These are phyloP conservation scores for Arthrobotrys iridis DNA, from an alignment of 2,329 filamentous ascomycete species.

Conservation along the genomic window DNA sequence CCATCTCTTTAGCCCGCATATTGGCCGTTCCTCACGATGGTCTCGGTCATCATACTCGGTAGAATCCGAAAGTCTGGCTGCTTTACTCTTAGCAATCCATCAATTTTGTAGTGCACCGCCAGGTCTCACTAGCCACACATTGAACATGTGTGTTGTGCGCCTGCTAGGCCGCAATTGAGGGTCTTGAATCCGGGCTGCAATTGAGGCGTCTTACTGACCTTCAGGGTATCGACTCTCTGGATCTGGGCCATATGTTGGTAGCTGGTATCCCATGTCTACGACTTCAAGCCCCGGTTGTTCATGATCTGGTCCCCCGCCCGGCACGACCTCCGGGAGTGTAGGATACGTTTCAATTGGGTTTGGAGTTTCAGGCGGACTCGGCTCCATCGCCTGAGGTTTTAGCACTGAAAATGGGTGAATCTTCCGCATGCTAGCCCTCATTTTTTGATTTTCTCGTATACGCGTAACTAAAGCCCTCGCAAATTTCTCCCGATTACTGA, in stretches of 20 bases:
- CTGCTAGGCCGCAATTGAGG: no score
- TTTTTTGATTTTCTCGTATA: background rate
- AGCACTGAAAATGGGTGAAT: constrained; percentile 34
- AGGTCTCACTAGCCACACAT: no score
- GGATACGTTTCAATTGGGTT: constrained; percentile 21
- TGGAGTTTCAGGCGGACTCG: constrained; percentile 25
- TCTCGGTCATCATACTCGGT: constrained; percentile 1
- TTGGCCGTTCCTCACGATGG: background rate
- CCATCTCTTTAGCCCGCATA: constrained; percentile 42
- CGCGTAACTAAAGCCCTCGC: background rate
- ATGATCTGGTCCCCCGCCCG: constrained; percentile 20
- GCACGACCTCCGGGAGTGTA: constrained; percentile 33
- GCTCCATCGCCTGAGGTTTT: constrained; percentile 15
- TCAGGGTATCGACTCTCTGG: background rate
- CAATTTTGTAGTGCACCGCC: no score
- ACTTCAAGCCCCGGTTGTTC: constrained; percentile 36
- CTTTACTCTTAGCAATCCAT: background rate
- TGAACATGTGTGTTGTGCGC: no score
- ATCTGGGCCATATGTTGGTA: constrained; percentile 15
- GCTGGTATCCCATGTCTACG: constrained; percentile 14
- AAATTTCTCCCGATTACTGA: no score
- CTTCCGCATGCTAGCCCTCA: constrained; percentile 13
- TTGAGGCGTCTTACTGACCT: no score
- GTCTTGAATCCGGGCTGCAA: no score
- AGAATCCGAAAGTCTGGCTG: background rate